A percentile compares a stretch with the other conserved stretches of the same genome.
Evolutionary conservation across 2,329 filamentous ascomycete species (phyloP).

Genomic region (Aspergillus sp.): DNA sequence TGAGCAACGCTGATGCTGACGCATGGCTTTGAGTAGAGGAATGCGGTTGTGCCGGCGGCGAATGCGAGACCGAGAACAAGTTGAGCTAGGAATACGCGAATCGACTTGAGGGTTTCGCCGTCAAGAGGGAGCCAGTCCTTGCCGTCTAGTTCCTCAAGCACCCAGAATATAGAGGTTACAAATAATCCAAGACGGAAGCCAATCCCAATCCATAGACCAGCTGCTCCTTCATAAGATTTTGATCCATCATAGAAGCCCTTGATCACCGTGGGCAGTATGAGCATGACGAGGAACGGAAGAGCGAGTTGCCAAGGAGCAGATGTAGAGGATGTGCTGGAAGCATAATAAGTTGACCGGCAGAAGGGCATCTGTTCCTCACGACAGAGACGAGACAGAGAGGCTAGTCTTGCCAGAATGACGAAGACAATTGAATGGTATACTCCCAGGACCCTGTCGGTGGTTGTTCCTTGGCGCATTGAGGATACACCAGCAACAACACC

Average conservation of each 20-base stretch:
- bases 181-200: constrained; percentile 77
- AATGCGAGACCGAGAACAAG: constrained; percentile 77
- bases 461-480: constrained; percentile 72
- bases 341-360: constrained; percentile 94
- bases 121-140: constrained; percentile 78
- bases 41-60: constrained; percentile 82
- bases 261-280: constrained; percentile 78
- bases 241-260: constrained; percentile 80
- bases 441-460: constrained; percentile 72
- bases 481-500: constrained; percentile 74
- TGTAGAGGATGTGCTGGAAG: constrained; percentile 87
- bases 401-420: constrained; percentile 74
- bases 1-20: constrained; percentile 69
- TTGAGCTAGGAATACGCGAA: constrained; percentile 79
- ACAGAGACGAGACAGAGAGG: constrained; percentile 88
- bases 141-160: constrained; percentile 79
- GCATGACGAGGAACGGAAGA: constrained; percentile 75
- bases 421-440: constrained; percentile 87
- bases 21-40: constrained; percentile 82
- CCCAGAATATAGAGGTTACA: constrained; percentile 82
- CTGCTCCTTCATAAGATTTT: constrained; percentile 84
- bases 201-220: constrained; percentile 80
- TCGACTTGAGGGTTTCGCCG: constrained; percentile 68
- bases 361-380: constrained; percentile 98
- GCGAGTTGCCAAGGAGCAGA: constrained; percentile 87